These are phyloP conservation scores for Phytopythium ostracodes DNA, from an alignment of 352 stramenopile genomes.

Conservation along the genomic window DNA sequence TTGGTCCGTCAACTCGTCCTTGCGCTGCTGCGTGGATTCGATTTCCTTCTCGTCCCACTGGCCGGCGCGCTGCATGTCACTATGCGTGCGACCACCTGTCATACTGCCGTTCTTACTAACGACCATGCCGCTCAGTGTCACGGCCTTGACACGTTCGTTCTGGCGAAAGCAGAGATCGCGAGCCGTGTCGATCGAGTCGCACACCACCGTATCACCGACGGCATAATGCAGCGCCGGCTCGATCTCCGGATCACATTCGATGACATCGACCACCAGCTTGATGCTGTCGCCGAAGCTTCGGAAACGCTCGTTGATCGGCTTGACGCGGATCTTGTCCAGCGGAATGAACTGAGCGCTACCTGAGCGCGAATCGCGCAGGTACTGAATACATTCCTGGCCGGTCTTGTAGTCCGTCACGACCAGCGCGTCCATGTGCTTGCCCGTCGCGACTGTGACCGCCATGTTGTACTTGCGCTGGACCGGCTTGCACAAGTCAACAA, in stretches of 20 bases:
- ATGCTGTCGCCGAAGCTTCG: slow-evolving; percentile 89
- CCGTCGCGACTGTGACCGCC: slow-evolving; percentile 96
- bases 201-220: slow-evolving; percentile 95
- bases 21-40: slow-evolving; percentile 76
- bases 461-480: slow-evolving; percentile 96
- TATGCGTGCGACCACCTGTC: slow-evolving; percentile 93
- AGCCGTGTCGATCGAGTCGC: slow-evolving; percentile 93
- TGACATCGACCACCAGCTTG: slow-evolving; percentile 94
- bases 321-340: slow-evolving; percentile 92
- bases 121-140: slow-evolving; percentile 94
- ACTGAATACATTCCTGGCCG: slow-evolving; percentile 86
- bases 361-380: slow-evolving; percentile 94
- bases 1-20: slow-evolving; percentile 77
- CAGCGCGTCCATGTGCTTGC: slow-evolving; percentile 96
- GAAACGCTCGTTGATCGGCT: slow-evolving; percentile 92
- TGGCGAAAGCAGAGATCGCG: slow-evolving; percentile 79
- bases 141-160: slow-evolving; percentile 85
- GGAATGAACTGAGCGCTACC: slow-evolving; percentile 96
- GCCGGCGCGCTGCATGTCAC: slow-evolving; percentile 76
- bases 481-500: slow-evolving; percentile 97
- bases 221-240: slow-evolving; percentile 94
- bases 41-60: slow-evolving; percentile 94
- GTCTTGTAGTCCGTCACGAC: slow-evolving; percentile 80
- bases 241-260: slow-evolving; percentile 92
- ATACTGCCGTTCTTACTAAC: slow-evolving; percentile 98